A percentile compares a stretch with the other conserved stretches of the same genome.
Conservation (phyloP, 768 basidiomycete species). For the Phanerochaete carnosa region DNA sequence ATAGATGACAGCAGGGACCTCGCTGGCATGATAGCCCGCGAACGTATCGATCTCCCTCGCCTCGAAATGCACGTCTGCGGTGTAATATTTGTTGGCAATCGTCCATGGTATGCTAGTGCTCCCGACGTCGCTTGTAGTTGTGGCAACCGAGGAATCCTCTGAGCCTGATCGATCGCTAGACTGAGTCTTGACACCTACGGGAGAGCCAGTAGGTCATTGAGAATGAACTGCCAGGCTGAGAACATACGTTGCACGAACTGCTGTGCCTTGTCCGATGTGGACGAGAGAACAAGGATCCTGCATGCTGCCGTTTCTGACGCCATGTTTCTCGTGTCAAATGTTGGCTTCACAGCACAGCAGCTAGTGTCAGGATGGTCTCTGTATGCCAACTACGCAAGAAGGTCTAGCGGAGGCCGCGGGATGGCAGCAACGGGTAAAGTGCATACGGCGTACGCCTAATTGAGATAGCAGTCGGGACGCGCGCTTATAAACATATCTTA, state of each 20-base stretch:
- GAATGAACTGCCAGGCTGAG: background rate
- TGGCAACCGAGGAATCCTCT: conserved; percentile 3
- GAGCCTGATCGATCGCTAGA: conserved; percentile 4
- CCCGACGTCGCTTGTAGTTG: background rate
- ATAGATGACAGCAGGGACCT: conserved; percentile 70
- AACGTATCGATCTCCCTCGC: conserved; percentile 45
- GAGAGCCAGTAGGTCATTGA: background rate
- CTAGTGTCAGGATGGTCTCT: background rate
- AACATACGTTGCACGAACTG: conserved; percentile 25
- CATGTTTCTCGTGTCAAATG: background rate
- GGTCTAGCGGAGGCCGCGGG: background rate
- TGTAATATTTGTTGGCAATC: conserved; percentile 79
- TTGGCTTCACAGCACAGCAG: background rate
- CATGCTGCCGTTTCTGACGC: conserved; percentile 7
- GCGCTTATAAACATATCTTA: background rate
- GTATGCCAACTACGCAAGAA: background rate
- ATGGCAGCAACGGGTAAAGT: background rate
- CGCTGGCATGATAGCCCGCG: conserved; percentile 35
- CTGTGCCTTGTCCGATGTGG: conserved; percentile 21
- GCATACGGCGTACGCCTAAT: background rate
- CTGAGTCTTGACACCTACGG: conserved; percentile 20
- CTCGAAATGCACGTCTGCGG: conserved; percentile 70
- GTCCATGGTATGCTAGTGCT: conserved; percentile 56
- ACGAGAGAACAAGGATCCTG: conserved; percentile 24
- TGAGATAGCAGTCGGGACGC: background rate